Base-by-base conservation (phyloP, 306 rosid species). In the Trichosanthes cucumerina region DNA sequence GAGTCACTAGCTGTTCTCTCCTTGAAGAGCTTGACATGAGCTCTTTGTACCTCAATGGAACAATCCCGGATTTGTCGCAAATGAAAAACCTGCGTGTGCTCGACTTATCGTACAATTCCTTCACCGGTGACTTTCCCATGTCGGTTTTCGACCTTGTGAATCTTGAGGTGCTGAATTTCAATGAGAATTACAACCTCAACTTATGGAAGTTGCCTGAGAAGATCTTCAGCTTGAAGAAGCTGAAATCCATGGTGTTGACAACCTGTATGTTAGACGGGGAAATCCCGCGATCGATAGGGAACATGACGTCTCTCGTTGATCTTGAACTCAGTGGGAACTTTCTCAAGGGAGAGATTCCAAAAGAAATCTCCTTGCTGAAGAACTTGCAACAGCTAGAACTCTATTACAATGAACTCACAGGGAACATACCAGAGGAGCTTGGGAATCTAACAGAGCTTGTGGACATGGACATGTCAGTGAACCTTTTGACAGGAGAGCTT, bases 391-490 rank as follows among this genome's bases (percentile, higher is more conserved):
- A 60, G 41, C 93, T 96, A 46, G 98, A 92, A 87, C 97, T 96
- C 31, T 96, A 96, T 90, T 96, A 96, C 73, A 95, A 95, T 84
- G 83, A 54, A 21, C 90, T 96, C 7, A 79, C 78, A 23, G 99
- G 99, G 8, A 83, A 79, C 54, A 88, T 96, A 34, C 99, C 99
- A 0, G 89, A 82, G 80, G 97, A 88, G 85, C 80, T 96, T 1
- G 99, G 99, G 47, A 91, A 96, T 82, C 86, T 96, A 57, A 85
- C 91, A 1, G 90, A 85, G 85, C 93, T 96, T 1, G 77, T 4
- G 6, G 99, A 96, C 60, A 57, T 96, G 68, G 99, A 96, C 80
- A 90, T 92, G 88, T 96, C 99, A 3, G 98, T 96, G 70, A 96
- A 96, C 75, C 90, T 79, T 78, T 80, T 96, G 43, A 78, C 84